Evolutionary conservation across 352 stramenopile species (phyloP).

Genomic region (Phytophthora syringae): DNA sequence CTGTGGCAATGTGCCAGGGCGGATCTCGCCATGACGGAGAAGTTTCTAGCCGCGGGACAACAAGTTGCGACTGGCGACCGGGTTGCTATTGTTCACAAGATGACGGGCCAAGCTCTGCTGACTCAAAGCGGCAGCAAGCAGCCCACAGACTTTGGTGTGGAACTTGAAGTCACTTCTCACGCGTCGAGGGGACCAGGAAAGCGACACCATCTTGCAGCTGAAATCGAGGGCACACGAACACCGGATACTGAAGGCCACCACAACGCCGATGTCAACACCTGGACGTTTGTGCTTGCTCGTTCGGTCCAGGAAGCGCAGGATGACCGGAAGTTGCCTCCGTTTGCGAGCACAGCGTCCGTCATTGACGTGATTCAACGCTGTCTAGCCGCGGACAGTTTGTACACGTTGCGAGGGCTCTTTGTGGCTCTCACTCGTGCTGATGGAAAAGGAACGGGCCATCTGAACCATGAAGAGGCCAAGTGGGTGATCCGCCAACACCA

Average conservation of each 20-base stretch:
- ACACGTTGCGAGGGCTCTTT: conserved; percentile 64
- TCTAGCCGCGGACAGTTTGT: conserved; percentile 61
- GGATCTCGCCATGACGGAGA: conserved; percentile 67
- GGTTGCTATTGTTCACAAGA: conserved; percentile 82
- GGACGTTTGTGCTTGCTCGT: conserved; percentile 64
- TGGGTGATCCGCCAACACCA: conserved; percentile 62
- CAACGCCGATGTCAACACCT: conserved; percentile 62
- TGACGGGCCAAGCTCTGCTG: conserved; percentile 76
- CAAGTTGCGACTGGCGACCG: conserved; percentile 54
- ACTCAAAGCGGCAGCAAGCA: conserved; percentile 62
- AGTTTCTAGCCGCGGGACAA: conserved; percentile 64
- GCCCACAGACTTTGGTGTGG: conserved; percentile 80
- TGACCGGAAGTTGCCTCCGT: conserved; percentile 48
- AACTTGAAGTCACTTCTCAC: conserved; percentile 74
- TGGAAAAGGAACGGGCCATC: conserved; percentile 50
- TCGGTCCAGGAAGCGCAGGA: conserved; percentile 50
- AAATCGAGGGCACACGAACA: conserved; percentile 63
- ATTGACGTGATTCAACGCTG: conserved; percentile 62
- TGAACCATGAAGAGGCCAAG: conserved; percentile 75
- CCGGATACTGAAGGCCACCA: conserved; percentile 68
- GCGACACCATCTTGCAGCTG: conserved; percentile 70
- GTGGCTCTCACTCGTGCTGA: conserved; percentile 50
- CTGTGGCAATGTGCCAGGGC: conserved; percentile 76
- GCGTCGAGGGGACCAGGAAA: conserved; percentile 61
- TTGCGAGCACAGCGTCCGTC: conserved; percentile 48